Evolutionary conservation across 805 yeast species (phyloP).

Genomic region (Ogataea methanolica): DNA sequence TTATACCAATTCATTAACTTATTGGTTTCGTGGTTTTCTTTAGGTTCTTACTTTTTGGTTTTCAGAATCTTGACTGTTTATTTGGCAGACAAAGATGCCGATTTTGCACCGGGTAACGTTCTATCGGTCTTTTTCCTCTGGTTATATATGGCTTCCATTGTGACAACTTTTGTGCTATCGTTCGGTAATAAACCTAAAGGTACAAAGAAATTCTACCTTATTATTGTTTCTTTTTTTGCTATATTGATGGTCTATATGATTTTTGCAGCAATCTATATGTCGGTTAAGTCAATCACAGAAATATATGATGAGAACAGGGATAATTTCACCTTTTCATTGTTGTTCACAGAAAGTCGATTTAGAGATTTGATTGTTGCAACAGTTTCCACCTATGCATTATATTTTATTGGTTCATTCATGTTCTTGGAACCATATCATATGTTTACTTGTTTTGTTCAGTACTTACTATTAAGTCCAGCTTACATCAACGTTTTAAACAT

Average conservation of each 20-base stretch:
- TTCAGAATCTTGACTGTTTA: slow-evolving; percentile 83
- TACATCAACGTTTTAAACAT: slow-evolving; percentile 89
- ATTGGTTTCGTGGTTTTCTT: slow-evolving; percentile 86
- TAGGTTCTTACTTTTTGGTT: slow-evolving; percentile 86
- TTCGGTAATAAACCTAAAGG: slow-evolving; percentile 95
- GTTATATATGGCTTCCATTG: slow-evolving; percentile 76
- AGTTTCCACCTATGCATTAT: slow-evolving; percentile 76
- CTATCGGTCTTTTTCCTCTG: slow-evolving; percentile 77
- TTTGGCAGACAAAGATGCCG: slow-evolving; percentile 56
- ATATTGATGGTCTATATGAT: slow-evolving; percentile 83
- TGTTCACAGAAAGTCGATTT: slow-evolving; percentile 67
- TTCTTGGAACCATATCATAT: slow-evolving; percentile 92
- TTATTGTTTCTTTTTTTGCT: slow-evolving; percentile 78
- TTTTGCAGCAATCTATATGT: slow-evolving; percentile 80
- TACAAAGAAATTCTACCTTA: slow-evolving; percentile 69
- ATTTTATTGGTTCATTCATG: slow-evolving; percentile 70
- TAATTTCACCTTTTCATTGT: slow-evolving; percentile 37
- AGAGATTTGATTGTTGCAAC: slow-evolving; percentile 86
- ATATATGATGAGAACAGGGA: slow-evolving; percentile 32
- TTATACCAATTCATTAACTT: slow-evolving; percentile 70
- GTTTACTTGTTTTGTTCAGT: slow-evolving; percentile 83
- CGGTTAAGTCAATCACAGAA: slow-evolving; percentile 54
- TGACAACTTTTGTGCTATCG: slow-evolving; percentile 82
- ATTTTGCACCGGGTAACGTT: slow-evolving; percentile 70
- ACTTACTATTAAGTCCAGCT: slow-evolving; percentile 78